Evolutionary conservation across 768 basidiomycete species (phyloP), one percentile per base, ranked within the genome.

Genomic region (Floccularia luteovirens): DNA sequence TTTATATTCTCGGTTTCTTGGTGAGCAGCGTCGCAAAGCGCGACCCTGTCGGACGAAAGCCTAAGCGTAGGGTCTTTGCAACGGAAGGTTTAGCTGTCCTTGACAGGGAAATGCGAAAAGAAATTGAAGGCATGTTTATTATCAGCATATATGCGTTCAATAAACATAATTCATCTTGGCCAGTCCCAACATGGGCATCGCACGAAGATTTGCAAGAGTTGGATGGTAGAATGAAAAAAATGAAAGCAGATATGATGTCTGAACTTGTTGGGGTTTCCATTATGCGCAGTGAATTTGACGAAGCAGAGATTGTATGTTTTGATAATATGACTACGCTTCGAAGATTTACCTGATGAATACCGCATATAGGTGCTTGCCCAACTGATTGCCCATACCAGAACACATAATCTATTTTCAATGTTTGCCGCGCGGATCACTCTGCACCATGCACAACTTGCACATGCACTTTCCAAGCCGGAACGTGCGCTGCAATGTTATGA

Each of bases 381-480:
- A 1, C 56, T 83, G 2, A 75, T 82, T 30, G 73, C 84, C 1
- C 79, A 82, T 48, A 69, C 75, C 3, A 77, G 82, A 6, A 76
- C 74, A 0, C 55, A 72, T 38, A 52, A 57, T n/a, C 58, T 85
- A 27, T 90, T 82, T 48, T 44, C 55, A 2, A 36, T 55, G 0
- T 87, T 79, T 49, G 64, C 77, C 1, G 69, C 79, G 0, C 75
- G 81, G 3, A 75, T 87, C 8, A 69, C 80, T 4, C 64, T 89
- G 5, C 71, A 80, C 42, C 72, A 84, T 38, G 86, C 77, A 0
- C 83, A 90, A 44, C 72, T 89, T 21, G 79, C 82, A 3, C 86
- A 90, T 53, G 75, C 82, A 1, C 58, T 74, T 3, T 75, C 76
- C 1, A 64, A 73, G 5, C 53, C 61, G 0, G 62, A 66, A 8